These are phyloP conservation scores for Aspergillus tamarii DNA, from an alignment of 2,329 filamentous ascomycete genomes.

Conservation along the genomic window DNA sequence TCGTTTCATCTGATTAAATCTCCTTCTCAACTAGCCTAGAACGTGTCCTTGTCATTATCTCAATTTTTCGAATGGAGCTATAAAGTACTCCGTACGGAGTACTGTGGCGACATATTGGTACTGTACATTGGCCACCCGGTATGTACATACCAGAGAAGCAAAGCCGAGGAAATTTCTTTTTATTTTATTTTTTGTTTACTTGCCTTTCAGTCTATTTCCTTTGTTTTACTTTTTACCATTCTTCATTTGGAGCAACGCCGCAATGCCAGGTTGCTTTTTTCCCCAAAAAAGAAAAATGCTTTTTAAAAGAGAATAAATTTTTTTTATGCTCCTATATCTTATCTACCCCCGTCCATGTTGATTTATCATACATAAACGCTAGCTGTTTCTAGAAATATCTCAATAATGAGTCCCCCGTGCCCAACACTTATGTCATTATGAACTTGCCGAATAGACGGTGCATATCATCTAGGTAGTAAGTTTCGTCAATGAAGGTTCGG, in stretches of 20 bases:
- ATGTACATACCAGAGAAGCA: not conserved
- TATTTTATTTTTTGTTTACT: not conserved
- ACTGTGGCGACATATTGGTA: no score
- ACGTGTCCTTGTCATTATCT: not conserved
- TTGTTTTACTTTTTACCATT: not conserved
- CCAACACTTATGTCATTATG: not conserved
- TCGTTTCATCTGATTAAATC: not conserved
- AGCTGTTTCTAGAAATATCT: slow-evolving; percentile 5
- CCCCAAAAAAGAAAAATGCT: no score
- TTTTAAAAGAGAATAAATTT: no score
- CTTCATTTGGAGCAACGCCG: not conserved
- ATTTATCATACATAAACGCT: not conserved
- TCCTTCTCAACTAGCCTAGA: not conserved
- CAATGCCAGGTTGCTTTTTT: not conserved
- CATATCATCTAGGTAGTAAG: not conserved
- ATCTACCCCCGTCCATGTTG: not conserved
- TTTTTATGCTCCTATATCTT: not conserved
- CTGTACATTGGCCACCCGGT: not conserved
- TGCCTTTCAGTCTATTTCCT: not conserved
- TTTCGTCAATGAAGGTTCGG: not conserved
- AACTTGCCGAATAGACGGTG: not conserved
- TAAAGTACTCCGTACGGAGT: no score
- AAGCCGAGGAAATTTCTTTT: not conserved
- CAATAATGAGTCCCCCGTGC: not conserved
- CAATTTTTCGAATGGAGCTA: no score